Evolutionary conservation across 805 yeast genomes (phyloP).

Genomic region (Hagleromyces aurorensis): DNA sequence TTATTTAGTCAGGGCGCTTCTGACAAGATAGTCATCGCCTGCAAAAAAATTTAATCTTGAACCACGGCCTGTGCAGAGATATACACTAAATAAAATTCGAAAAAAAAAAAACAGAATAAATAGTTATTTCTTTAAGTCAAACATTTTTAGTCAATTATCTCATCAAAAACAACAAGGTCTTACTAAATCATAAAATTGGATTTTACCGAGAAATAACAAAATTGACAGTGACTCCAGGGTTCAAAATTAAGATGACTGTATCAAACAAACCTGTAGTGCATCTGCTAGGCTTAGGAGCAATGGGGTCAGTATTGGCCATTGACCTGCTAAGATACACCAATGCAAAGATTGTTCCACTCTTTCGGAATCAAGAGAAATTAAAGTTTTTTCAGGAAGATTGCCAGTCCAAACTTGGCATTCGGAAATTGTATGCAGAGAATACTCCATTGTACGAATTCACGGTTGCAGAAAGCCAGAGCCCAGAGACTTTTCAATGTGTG

Average conservation of each 20-base stretch:
- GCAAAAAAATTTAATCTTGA: no score
- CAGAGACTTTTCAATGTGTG: slow-evolving; percentile 18
- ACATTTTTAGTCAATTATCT: no score
- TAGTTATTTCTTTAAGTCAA: no score
- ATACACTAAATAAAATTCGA: no score
- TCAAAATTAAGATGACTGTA: slow-evolving; percentile 32
- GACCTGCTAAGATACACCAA: slow-evolving; percentile 21
- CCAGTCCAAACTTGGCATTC: slow-evolving; percentile 19
- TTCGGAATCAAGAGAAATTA: slow-evolving; percentile 24
- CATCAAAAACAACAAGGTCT: no score
- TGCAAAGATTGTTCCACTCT: slow-evolving; percentile 24
- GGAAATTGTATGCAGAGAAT: slow-evolving; percentile 15
- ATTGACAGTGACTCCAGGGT: slow-evolving; percentile 51
- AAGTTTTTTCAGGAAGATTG: slow-evolving; percentile 15
- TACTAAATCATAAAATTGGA: no score
- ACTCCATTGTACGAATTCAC: slow-evolving; percentile 9
- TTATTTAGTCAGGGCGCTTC: no score
- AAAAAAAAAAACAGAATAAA: no score
- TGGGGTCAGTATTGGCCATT: slow-evolving; percentile 28
- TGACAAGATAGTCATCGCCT: no score
- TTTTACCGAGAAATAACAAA: slow-evolving; percentile 44
- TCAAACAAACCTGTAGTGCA: slow-evolving; percentile 19
- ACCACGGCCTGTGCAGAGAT: no score
- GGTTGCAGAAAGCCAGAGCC: slow-evolving; percentile 13
- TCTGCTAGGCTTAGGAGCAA: slow-evolving; percentile 30